Evolutionary conservation across 495 filamentous ascomycete species (phyloP).

Genomic region (Penicillium coprophilum): DNA sequence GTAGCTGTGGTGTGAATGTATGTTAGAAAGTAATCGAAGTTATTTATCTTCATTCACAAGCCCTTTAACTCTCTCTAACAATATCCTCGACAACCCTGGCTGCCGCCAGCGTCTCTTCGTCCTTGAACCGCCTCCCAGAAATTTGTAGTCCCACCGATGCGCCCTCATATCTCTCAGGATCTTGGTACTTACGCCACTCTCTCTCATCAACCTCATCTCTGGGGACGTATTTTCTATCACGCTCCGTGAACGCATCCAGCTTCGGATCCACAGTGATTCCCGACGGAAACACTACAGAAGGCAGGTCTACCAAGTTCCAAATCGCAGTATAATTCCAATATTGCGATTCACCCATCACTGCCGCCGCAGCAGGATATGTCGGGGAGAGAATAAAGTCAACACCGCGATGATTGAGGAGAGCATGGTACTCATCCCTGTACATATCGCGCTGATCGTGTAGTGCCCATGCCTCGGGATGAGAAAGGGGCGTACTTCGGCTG

Average conservation of each 20-base stretch:
- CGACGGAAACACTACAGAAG: slow-evolving; percentile 56
- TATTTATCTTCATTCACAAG: neutral
- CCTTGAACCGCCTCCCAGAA: slow-evolving; percentile 45
- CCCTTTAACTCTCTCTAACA: slow-evolving; percentile 23
- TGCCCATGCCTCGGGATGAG: slow-evolving; percentile 44
- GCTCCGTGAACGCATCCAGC: slow-evolving; percentile 27
- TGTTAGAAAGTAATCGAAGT: neutral
- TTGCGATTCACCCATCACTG: slow-evolving; percentile 56
- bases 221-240: slow-evolving; percentile 32
- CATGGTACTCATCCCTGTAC: slow-evolving; percentile 59
- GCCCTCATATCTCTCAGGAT: slow-evolving; percentile 35
- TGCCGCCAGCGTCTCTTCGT: slow-evolving; percentile 44
- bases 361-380: slow-evolving; percentile 57
- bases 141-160: slow-evolving; percentile 56
- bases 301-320: slow-evolving; percentile 75
- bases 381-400: slow-evolving; percentile 74
- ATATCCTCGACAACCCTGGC: slow-evolving; percentile 33
- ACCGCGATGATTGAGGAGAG: slow-evolving; percentile 55
- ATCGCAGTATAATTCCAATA: slow-evolving; percentile 73
- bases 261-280: slow-evolving; percentile 46
- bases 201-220: slow-evolving; percentile 35
- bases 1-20: neutral
- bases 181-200: slow-evolving; percentile 41
- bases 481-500: slow-evolving; percentile 42
- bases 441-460: slow-evolving; percentile 51